Evolutionary conservation across 1,284 basidiomycete genomes (phyloP).

Genomic region (Ceratobasidium sp.): DNA sequence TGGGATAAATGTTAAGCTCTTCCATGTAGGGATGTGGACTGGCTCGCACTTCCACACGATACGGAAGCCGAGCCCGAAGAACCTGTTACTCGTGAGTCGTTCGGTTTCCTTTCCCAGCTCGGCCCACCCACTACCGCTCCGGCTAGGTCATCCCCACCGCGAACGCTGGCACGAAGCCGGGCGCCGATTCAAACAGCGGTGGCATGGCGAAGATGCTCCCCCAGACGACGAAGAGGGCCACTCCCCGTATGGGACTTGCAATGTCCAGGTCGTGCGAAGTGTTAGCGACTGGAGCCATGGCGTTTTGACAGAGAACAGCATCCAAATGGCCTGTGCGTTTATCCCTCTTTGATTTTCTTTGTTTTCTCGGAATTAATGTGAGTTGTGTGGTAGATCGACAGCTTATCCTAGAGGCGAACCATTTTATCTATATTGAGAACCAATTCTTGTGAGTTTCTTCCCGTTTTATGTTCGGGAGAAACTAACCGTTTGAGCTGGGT

Average conservation of each 20-base stretch:
- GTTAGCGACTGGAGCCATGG: conserved; percentile 94
- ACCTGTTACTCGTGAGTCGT: conserved; percentile 68
- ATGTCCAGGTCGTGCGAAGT: conserved; percentile 84
- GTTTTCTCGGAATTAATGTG: conserved; percentile 10
- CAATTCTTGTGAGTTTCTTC: conserved; percentile 88
- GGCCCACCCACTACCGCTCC: background rate
- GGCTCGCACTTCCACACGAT: conserved; percentile 88
- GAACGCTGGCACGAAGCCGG: conserved; percentile 73
- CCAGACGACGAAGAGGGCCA: conserved; percentile 50
- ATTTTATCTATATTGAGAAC: conserved; percentile 95
- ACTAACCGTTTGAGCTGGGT: conserved; percentile 40
- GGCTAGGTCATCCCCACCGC: conserved; percentile 75
- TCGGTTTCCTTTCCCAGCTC: conserved; percentile 46
- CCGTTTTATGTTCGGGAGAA: conserved; percentile 51
- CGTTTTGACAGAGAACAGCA: conserved; percentile 84
- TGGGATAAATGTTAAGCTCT: too few relatives aligned
- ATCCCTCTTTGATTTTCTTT: conserved; percentile 61
- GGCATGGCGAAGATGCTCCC: conserved; percentile 45
- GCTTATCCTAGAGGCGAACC: conserved; percentile 84
- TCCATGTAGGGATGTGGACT: conserved; percentile 66
- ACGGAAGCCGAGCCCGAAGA: conserved; percentile 72
- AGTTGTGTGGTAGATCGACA: conserved; percentile 73
- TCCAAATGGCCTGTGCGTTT: conserved; percentile 90
- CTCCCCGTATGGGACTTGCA: conserved; percentile 63
- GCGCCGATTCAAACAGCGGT: conserved; percentile 72